Evolutionary conservation across 208 protist genomes (phyloP), one percentile per base, ranked within the genome.

Genomic region (Acanthamoeba healyi): DNA sequence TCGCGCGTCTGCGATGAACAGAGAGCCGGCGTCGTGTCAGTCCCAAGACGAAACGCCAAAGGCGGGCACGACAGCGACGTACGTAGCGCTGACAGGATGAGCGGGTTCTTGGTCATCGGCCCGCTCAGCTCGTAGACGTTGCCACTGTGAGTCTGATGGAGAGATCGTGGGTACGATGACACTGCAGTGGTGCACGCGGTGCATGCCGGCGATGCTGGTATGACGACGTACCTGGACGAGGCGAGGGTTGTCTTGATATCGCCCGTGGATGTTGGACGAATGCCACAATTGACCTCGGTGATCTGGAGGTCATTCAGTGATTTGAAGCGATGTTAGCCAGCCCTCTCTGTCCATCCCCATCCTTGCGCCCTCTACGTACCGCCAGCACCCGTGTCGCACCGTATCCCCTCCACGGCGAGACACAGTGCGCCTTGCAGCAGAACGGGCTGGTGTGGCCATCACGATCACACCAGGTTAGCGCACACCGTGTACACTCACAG

Each of bases 71-170:
- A n/a, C n/a, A 40, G n/a, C 6, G 2, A 58, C 77, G 77, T 86
- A 86, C 77, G 40, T 14, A 86, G 26, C 6, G 14, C 77, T 9
- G 77, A 49, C 9, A 86, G 46, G 14, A 86, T 86, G 77, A 86
- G 77, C 12, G 77, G 77, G 10, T 86, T 86, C 44, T 86, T 86
- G 24, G 77, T 86, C 77, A 86, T 86, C 12, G 77, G 77, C 10
- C 77, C 77, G 22, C 29, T 61, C n/a, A 86, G 44, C 44, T 86
- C 77, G 32, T 86, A 86, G 40, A 86, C 34, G 36, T 86, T 86
- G 17, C 77, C 77, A n/a, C 77, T 86, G 77, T 49, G 40, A 22
- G 77, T 86, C 77, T 86, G 36, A 22, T 38, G 10, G 14, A 70
- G 61, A 22, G n/a, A 6, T 7, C n/a, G 70, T 49, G 61, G n/a